phyloP scores from a whole-genome alignment of 805 yeast genomes.

The Cephaloascus albidus region DNA sequence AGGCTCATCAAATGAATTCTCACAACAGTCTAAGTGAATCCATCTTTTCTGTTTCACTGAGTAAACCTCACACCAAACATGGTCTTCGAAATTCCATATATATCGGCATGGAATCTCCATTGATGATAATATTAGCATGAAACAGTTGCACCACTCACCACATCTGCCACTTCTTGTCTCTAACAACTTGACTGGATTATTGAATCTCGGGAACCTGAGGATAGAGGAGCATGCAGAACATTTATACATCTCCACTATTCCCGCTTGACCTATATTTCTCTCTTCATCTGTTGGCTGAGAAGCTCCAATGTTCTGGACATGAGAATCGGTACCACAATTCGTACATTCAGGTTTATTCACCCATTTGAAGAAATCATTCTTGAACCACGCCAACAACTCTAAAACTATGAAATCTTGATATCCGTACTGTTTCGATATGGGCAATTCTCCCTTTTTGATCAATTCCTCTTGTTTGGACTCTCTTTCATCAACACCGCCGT shows the following conservation, averaged over 20 bases:
- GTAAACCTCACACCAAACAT: conserved; percentile 92
- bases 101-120: conserved; percentile 60
- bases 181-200: conserved; percentile 54
- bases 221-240: conserved; percentile 41
- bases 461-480: conserved; percentile 13
- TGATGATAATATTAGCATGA: conserved; percentile 59
- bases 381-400: conserved; percentile 61
- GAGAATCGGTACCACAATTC: conserved; percentile 33
- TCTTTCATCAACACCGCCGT: conserved; percentile 48
- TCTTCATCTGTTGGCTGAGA: conserved; percentile 37
- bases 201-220: conserved; percentile 69
- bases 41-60: conserved; percentile 53
- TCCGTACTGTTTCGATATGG: conserved; percentile 10
- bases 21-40: conserved; percentile 89
- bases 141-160: conserved; percentile 93
- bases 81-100: conserved; percentile 87
- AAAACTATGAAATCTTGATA: conserved; percentile 50
- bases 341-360: conserved; percentile 60
- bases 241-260: conserved; percentile 51
- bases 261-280: conserved; percentile 36
- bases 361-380: conserved; percentile 77
- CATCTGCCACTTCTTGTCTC: conserved; percentile 70
- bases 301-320: conserved; percentile 27
- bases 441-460: conserved; percentile 6
- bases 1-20: conserved; percentile 78